Evolutionary conservation across 2,329 filamentous ascomycete species (phyloP), one percentile per base, ranked within the genome.

Genomic region (Beauveria varroae): DNA sequence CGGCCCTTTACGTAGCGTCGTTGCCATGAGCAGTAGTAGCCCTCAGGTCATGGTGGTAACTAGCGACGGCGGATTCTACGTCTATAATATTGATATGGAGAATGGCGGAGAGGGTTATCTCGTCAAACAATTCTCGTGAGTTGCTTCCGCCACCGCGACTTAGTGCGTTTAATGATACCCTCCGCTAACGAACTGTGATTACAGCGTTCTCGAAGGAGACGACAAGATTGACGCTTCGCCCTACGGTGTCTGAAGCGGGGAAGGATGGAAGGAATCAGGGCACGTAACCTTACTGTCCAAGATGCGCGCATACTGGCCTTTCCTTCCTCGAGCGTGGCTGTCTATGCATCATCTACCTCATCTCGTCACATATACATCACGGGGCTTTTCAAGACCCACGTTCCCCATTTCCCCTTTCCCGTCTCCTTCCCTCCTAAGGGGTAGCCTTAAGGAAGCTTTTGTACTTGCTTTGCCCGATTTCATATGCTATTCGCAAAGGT

Each of bases 41-140:
- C 95, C 95, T 1, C 93, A 98, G 69, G 90, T 99, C 54, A 98
- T 99, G 93, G 91, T 98, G 0, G 93, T 97, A 16, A 99, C 95
- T 0, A 97, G 89, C 68, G 95, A 99, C 72, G 95, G 95, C 10
- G 88, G 88, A 26, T 98, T 97, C 70, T 96, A 95, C 68, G 89
- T 98, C 34, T 99, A 93, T 75, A 93, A 91, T 66, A 92, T 99
- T 60, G 93, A 99, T 72, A 85, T 99, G 79, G 93, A 96, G 68
- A 90, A 90, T 64, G 95, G 95, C 20, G 95, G 95, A 26, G 95
- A 99, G 75, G 95, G 95, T 0, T 90, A 89, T 54, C 76, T 99
- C 67, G 87, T 93, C 57, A 96, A 96, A 73, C 91, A 96, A 71
- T 96, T 92, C 73, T 96, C 91, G 91, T 96, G 79, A 81, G 92